Conservation (phyloP, 306 rosid species). For the Citrullus colocynthis region DNA sequence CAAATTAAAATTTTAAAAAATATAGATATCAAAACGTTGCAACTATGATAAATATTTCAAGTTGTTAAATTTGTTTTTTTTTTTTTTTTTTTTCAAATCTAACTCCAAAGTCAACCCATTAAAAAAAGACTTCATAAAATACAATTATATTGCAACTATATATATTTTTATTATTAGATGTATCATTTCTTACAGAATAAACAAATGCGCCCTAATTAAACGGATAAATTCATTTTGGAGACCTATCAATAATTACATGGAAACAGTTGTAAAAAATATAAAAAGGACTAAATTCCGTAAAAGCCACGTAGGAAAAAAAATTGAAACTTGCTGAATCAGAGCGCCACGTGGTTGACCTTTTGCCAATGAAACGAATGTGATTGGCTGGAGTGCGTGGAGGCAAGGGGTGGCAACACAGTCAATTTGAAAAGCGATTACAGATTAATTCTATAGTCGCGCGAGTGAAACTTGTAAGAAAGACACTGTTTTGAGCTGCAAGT, state of each 20-base stretch:
- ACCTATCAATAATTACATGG: neutral
- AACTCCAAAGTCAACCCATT: too few species aligned
- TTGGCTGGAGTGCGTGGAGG: constrained; percentile 7
- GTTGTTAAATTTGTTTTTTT: too few species aligned
- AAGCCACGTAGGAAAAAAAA: neutral
- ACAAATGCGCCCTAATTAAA: too few species aligned
- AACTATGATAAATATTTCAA: too few species aligned
- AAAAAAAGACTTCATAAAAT: too few species aligned
- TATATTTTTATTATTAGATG: too few species aligned
- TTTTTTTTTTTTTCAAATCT: too few species aligned
- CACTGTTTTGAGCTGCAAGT: neutral
- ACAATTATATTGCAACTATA: too few species aligned
- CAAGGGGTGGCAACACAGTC: neutral
- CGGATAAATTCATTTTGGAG: too few species aligned
- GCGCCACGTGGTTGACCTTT: neutral
- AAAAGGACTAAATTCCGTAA: neutral
- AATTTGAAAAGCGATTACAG: neutral
- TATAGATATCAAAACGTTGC: too few species aligned
- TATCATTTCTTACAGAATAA: too few species aligned
- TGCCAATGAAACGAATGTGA: neutral
- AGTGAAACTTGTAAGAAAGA: neutral
- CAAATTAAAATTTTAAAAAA: too few species aligned
- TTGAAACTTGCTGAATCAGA: neutral
- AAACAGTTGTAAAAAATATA: neutral
- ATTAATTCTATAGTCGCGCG: neutral